Evolutionary conservation across 2,329 filamentous ascomycete genomes (phyloP), one percentile per base, ranked within the genome.

Genomic region (Penicillium frequentans): DNA sequence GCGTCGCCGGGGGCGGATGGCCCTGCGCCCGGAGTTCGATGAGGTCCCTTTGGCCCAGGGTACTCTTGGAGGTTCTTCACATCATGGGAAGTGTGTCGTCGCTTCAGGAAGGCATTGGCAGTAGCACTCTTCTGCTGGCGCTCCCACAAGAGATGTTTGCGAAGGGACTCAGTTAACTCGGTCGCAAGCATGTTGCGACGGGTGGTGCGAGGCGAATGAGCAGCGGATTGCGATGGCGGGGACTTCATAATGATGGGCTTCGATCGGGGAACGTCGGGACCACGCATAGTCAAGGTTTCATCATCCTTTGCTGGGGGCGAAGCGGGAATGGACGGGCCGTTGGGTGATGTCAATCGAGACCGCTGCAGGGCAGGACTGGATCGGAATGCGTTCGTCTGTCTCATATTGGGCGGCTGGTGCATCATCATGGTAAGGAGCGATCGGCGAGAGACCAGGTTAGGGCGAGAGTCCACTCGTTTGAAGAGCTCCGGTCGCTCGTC

Each of bases 101-200:
- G 86, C 81, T 96, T 96, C 56, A 96, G 82, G 54, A 93, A 90
- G 1, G 93, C 91, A 62, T 93, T 93, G 68, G 88, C 90, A 8
- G 91, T 93, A 33, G 90, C 89, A 57, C 91, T 91, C 83, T 95
- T 96, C 71, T 98, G 93, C 70, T 96, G 91, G 52, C 95, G 89
- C 74, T 99, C 95, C 90, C 91, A 96, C 16, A 98, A 84, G 16
- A 99, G 86, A 68, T 97, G 90, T 66, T 92, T 90, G 23, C 95
- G 87, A 3, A 99, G 86, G 23, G 91, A 96, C 73, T 96, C 92
- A 2, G 93, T 97, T 54, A 99, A 81, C 78, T 99, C 95, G 0
- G 91, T 96, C 9, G 91, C 89, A 55, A 99, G 84, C 95, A 99
- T 99, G 75, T 97, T 96, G 59, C 93, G 86, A 51, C 95, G 86